Conservation (phyloP, 345 rosid species). For the Nephelium lappaceum region DNA sequence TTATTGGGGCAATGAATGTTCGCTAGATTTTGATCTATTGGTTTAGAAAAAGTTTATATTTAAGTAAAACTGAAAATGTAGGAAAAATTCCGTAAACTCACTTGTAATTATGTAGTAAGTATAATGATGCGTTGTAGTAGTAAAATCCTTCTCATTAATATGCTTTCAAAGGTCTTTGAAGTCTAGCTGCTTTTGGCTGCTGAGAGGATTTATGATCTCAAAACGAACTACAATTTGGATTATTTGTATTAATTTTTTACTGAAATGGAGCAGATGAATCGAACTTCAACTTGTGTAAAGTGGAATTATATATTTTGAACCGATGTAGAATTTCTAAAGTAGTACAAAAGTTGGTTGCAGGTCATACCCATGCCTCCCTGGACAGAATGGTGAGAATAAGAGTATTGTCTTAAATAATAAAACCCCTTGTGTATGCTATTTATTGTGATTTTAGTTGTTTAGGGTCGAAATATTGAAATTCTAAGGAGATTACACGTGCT, state of each 20-base stretch:
- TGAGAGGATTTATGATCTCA: not conserved
- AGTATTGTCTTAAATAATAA: not conserved
- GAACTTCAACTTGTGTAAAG: not conserved
- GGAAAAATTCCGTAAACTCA: not conserved
- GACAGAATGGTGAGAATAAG: not conserved
- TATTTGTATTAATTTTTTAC: not conserved
- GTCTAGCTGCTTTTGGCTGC: not conserved
- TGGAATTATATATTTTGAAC: not conserved
- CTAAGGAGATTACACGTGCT: not conserved
- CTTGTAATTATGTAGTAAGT: too few species aligned
- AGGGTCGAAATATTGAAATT: not conserved
- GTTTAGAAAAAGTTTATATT: too few species aligned
- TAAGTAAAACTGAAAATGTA: too few species aligned
- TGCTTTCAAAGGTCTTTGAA: not conserved
- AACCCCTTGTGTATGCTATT: not conserved
- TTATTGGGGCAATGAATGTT: too few species aligned
- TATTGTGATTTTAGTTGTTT: not conserved
- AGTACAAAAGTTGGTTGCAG: not conserved
- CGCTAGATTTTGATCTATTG: too few species aligned
- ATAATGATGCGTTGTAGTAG: not conserved
- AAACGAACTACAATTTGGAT: not conserved
- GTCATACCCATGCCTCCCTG: not conserved
- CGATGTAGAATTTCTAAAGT: not conserved
- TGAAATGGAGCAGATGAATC: not conserved
- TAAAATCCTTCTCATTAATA: not conserved